Evolutionary conservation across 129 eudicot species (phyloP).

Genomic region (Pittosporum tobira): DNA sequence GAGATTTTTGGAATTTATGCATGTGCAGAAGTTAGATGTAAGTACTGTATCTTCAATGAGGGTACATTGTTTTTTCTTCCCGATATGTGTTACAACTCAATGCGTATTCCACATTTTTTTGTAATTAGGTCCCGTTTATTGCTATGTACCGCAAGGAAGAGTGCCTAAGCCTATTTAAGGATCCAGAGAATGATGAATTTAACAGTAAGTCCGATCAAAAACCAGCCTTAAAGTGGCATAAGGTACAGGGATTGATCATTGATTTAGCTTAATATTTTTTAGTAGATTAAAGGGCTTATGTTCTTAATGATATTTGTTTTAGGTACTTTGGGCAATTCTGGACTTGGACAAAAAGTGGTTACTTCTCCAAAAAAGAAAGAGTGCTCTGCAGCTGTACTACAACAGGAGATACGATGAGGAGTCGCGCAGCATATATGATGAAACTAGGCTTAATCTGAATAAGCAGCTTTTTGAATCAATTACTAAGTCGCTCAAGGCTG

Average conservation of each 20-base stretch:
- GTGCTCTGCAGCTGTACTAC: constrained; percentile 63
- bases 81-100: neutral
- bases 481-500: constrained; percentile 49
- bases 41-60: constrained; percentile 16
- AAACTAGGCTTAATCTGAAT: constrained; percentile 55
- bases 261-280: neutral
- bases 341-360: constrained; percentile 86
- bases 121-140: constrained; percentile 53
- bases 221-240: constrained; percentile 64
- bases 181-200: constrained; percentile 35
- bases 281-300: neutral
- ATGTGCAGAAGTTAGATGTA: constrained; percentile 70
- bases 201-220: constrained; percentile 41
- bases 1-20: constrained; percentile 65
- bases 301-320: constrained; percentile 10
- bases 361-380: constrained; percentile 77
- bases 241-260: constrained; percentile 35
- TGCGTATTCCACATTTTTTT: neutral
- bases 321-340: constrained; percentile 76
- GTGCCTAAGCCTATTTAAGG: constrained; percentile 53
- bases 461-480: constrained; percentile 63
- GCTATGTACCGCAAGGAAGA: constrained; percentile 91
- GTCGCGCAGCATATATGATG: constrained; percentile 51
- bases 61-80: neutral
- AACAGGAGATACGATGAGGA: constrained; percentile 77